These are phyloP conservation scores for Tieghemiomyces parasiticus DNA, from an alignment of 192 early-diverging fungal genomes.

Conservation along the genomic window DNA sequence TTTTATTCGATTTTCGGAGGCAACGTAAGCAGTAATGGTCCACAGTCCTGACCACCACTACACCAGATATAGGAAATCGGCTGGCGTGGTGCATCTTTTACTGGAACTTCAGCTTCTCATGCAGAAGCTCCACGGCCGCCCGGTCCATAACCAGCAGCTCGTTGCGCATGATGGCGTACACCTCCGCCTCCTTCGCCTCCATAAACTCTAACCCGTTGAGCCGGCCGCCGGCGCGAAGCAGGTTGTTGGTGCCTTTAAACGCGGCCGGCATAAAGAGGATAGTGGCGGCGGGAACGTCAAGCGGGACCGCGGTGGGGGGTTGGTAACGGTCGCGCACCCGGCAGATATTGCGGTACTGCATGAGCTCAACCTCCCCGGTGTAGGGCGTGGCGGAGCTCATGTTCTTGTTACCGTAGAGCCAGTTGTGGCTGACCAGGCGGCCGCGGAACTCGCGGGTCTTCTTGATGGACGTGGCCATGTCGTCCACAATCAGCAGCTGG, in stretches of 20 bases:
- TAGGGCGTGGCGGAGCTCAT: slow-evolving; percentile 18
- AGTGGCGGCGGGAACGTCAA: slow-evolving; percentile 8
- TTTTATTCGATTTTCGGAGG: too few relatives aligned
- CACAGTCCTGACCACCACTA: too few relatives aligned
- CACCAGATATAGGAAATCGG: not conserved
- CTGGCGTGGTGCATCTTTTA: slow-evolving; percentile 1
- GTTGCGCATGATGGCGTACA: slow-evolving; percentile 47
- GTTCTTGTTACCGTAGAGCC: slow-evolving; percentile 25
- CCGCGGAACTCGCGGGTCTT: slow-evolving; percentile 36
- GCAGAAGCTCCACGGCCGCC: slow-evolving; percentile 42
- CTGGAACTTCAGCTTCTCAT: slow-evolving; percentile 29
- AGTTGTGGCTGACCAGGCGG: slow-evolving; percentile 23
- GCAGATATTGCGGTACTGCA: slow-evolving; percentile 3
- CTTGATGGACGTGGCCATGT: slow-evolving; percentile 31
- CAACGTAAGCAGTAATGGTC: too few relatives aligned
- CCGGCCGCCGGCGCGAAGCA: slow-evolving; percentile 45
- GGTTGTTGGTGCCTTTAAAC: slow-evolving; percentile 22
- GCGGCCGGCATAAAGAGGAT: slow-evolving; percentile 19
- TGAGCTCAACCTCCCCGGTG: slow-evolving; percentile 12
- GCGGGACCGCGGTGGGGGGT: slow-evolving; percentile 1
- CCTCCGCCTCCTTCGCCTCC: slow-evolving; percentile 45
- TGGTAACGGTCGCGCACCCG: slow-evolving; percentile 14
- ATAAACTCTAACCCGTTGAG: slow-evolving; percentile 40
- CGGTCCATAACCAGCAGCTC: slow-evolving; percentile 52
- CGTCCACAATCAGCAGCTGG: slow-evolving; percentile 75